Percentiles rank a stretch among this genome's conserved stretches.
Evolutionary conservation across 345 rosid genomes (phyloP).

Genomic region (Salix caprea): DNA sequence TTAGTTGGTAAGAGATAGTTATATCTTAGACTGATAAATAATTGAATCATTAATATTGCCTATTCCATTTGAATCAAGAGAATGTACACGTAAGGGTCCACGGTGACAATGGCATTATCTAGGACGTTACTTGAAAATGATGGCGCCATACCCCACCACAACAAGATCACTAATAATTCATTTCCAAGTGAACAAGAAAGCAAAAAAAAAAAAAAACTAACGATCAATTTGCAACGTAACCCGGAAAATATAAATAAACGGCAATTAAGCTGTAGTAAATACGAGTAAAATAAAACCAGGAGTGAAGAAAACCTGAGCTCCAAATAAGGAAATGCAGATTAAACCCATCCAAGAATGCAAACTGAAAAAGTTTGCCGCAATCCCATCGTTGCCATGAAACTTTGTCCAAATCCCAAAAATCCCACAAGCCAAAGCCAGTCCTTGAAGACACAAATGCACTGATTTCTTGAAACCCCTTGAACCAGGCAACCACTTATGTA

Average conservation of each 20-base stretch:
- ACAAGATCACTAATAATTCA: not conserved
- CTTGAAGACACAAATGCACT: conserved; percentile 81
- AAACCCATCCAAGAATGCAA: conserved; percentile 99
- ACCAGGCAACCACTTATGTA: conserved; percentile 90
- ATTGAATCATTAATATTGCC: no score
- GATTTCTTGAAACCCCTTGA: conserved; percentile 77
- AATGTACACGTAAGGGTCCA: not conserved
- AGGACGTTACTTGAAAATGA: not conserved
- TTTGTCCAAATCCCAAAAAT: conserved; percentile 85
- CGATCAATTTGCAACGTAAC: no score
- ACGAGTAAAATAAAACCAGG: not conserved
- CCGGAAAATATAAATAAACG: not conserved
- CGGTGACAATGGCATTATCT: not conserved
- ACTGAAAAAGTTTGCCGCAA: conserved; percentile 76
- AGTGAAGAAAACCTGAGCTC: conserved; percentile 57
- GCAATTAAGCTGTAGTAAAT: not conserved
- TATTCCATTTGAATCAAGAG: not conserved
- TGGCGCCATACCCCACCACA: not conserved
- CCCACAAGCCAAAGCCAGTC: conserved; percentile 79
- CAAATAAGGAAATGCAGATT: conserved; percentile 72
- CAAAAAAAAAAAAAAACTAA: not conserved
- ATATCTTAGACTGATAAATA: no score
- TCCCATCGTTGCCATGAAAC: conserved; percentile 57
- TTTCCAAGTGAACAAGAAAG: not conserved
- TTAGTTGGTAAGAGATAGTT: not conserved